Evolutionary conservation across 306 rosid genomes (phyloP), one percentile per base, ranked within the genome.

Genomic region (Alnus rubra): DNA sequence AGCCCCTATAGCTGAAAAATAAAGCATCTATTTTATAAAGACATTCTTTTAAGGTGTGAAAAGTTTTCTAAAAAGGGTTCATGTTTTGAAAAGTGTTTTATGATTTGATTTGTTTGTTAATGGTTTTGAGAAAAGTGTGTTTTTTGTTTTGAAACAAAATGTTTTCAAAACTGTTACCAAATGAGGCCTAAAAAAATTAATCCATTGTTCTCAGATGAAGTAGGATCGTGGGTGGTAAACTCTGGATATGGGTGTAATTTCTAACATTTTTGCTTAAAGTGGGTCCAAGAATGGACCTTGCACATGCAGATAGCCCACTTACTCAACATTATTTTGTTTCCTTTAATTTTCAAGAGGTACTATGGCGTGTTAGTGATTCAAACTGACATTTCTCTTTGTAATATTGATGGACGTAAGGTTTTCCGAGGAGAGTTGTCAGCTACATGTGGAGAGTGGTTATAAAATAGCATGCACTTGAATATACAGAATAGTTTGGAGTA

Each of bases 381-480:
- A 63, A 63, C 3, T 63, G n/a, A 15, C 42, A 33, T 42, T 63
- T 14, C 14, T 31, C n/a, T 63, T 63, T 63, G 37, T 12, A 63
- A 63, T 12, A 14, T 59, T 63, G 69, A 63, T 5, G 69, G 33
- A 16, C 69, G 5, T 33, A 30, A 33, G 65, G 44, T 63, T 33
- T 28, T 63, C 18, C 2, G 69, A 35, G 16, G 69, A 33, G 69
- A 28, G 44, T 11, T 35, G 13, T 33, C 65, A 18, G 18, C 69
- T 63, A 33, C 69, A 59, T 59, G 14, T 60, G 16, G 37, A 60
- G 45, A 63, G 44, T 63, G 47, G 23, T 63, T 0, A 15, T 63
- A 63, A 63, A 63, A 31, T 31, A 31, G 18, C 69, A 56, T 56
- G 39, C 45, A 33, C 69, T 63, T 63, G 45, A 63, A 63, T 63